These are phyloP conservation scores for Garcia nutans DNA, from an alignment of 345 rosid genomes.

Conservation along the genomic window DNA sequence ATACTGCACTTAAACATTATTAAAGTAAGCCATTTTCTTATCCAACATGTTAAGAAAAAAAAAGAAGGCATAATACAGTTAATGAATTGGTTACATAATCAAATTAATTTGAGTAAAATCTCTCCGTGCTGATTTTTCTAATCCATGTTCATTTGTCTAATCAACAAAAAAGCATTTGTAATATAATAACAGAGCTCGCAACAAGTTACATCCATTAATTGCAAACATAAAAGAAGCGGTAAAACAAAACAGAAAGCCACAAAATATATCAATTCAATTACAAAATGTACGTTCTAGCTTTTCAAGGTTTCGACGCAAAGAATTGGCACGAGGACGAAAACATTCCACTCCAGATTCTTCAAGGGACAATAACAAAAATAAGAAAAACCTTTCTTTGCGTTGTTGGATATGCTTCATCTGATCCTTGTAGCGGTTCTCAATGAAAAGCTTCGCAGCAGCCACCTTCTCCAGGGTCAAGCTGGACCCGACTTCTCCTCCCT, in stretches of 20 bases:
- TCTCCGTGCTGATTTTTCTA: no score
- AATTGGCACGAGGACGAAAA: not conserved
- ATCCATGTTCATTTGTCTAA: conserved; percentile 3
- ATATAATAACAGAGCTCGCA: no score
- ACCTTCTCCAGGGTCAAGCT: conserved; percentile 50
- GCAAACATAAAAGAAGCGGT: not conserved
- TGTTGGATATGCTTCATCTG: conserved; percentile 83
- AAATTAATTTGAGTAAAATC: not conserved
- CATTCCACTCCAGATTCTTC: not conserved
- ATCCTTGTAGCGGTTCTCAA: conserved; percentile 77
- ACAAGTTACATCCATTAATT: not conserved
- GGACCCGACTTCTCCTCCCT: conserved; percentile 48
- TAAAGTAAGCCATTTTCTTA: no score
- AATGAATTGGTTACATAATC: not conserved
- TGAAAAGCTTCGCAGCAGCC: conserved; percentile 86
- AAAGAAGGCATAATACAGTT: no score
- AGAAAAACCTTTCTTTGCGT: conserved; percentile 67
- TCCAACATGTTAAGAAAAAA: no score
- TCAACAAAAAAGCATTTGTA: not conserved
- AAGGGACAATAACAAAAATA: not conserved
- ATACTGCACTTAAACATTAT: no score
- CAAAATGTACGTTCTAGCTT: not conserved
- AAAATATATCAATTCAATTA: not conserved
- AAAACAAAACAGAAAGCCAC: not conserved
- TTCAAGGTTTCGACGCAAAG: not conserved